Base-by-base conservation (phyloP, 1,284 basidiomycete genomes). In the Phenoliferia sp. region DNA sequence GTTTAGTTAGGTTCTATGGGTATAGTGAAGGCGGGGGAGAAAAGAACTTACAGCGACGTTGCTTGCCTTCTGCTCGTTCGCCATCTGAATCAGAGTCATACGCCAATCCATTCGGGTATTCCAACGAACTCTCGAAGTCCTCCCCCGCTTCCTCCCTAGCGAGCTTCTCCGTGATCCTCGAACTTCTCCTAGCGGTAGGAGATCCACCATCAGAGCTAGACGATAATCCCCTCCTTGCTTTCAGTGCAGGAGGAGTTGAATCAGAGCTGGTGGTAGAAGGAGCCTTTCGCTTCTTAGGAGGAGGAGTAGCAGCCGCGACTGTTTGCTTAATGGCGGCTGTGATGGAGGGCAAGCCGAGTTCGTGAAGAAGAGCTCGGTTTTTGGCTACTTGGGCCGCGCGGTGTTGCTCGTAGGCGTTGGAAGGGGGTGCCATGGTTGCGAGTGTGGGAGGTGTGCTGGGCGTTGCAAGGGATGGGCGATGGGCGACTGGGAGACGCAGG, bases 221-320 rank as follows among this genome's bases (percentile, higher is more conserved):
- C n/a, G n/a, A n/a, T n/a, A n/a, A n/a, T n/a, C 17, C 10, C 12
- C 29, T 9, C 12, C 55, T 57, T 57, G 29, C 55, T 33, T 57
- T 57, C 9, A 22, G 54, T 31, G 32, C 26, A 31, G 54, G 54
- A 31, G 54, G 29, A 3, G 55, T 17, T 2, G 19, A 16, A 2
- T 22, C 29, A 6, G 22, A n/a, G 3, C 2, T 2, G 55, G 31
- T n/a, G 31, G 32, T 10, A 33, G 48, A 5, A 5, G 17, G 22
- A 7, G 55, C 31, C 55, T 57, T 57, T 29, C 55, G 55, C 55
- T 57, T 57, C 55, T 57, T 57, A 33, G 55, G 55, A n/a, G 55
- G 32, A 16, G 54, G 55, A n/a, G 55, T 57, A 16, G 54, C 28
- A 31, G 54, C 28, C 29, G 55, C 29, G 31, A 33, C 15, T 31